Evolutionary conservation across 352 stramenopile genomes (phyloP).

Genomic region (Globisporangium canariense): DNA sequence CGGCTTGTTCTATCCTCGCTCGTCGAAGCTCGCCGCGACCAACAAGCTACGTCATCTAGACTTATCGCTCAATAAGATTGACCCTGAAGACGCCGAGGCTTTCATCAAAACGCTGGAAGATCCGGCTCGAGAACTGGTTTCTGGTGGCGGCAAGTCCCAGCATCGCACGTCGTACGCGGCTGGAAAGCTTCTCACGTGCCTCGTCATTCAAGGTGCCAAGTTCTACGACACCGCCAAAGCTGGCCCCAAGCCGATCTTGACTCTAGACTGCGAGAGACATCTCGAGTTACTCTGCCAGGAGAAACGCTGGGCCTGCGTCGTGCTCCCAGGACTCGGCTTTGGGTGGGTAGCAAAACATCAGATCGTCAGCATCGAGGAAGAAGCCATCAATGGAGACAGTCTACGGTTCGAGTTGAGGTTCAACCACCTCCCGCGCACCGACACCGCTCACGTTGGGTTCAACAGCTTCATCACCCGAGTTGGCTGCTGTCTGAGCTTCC

Average conservation of each 20-base stretch:
- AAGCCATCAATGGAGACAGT: not conserved
- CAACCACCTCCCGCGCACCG: not conserved
- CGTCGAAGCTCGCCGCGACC: not conserved
- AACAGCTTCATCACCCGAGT: constrained; percentile 3
- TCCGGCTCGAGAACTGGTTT: constrained; percentile 5
- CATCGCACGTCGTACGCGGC: not conserved
- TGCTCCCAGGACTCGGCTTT: constrained; percentile 1
- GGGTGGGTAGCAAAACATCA: not conserved
- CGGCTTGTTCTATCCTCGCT: constrained; percentile 12
- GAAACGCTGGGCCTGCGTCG: not conserved
- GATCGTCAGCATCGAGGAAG: not conserved
- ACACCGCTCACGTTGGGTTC: not conserved
- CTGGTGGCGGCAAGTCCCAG: not conserved
- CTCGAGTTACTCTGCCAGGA: constrained; percentile 8
- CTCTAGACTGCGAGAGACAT: not conserved
- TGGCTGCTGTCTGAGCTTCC: not conserved
- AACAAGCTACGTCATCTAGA: not conserved
- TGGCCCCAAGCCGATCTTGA: not conserved
- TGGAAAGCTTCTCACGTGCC: not conserved
- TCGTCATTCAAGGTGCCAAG: not conserved
- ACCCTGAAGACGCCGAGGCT: not conserved
- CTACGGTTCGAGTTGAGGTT: not conserved
- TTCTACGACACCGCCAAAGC: not conserved
- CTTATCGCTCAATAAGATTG: not conserved
- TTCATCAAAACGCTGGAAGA: not conserved